A percentile compares a stretch with the other conserved stretches of the same genome.
Conservation (phyloP, 495 filamentous ascomycete species). For the Xylaria flabelliformis region DNA sequence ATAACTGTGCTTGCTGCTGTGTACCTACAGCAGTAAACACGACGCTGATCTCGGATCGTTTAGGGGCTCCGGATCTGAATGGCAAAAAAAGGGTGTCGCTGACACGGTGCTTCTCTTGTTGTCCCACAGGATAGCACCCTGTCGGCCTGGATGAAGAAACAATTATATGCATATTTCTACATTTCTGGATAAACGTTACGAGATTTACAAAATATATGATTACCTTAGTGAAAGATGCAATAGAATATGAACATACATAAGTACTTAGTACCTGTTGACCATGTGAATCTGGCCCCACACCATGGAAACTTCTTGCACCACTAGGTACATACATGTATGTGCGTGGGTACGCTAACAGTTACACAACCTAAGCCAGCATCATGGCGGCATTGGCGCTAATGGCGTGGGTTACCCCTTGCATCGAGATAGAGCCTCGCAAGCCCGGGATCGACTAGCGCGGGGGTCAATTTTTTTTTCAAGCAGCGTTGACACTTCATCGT, state of each 20-base stretch:
- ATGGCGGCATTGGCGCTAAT: background rate
- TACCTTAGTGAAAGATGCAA: no score
- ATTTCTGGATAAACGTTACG: background rate
- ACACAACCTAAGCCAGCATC: background rate
- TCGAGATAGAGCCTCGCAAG: background rate
- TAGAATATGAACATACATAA: background rate
- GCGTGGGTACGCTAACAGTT: background rate
- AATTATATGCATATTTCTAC: background rate
- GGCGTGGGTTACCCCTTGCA: constrained; percentile 6
- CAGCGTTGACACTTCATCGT: background rate
- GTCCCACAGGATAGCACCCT: background rate
- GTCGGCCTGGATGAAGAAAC: background rate
- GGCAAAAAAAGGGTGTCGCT: background rate
- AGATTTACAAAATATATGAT: background rate
- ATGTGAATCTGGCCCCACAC: constrained; percentile 9
- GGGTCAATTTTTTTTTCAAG: constrained; percentile 16
- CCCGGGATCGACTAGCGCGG: constrained; percentile 13
- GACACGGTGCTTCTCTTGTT: background rate
- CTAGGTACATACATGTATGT: no score
- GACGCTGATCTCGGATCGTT: constrained; percentile 7
- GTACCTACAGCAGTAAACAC: background rate
- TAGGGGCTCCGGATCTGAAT: background rate
- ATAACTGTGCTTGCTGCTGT: constrained; percentile 5
- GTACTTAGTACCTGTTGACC: background rate
- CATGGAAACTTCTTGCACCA: background rate